A percentile compares a stretch with the other conserved stretches of the same genome.
Evolutionary conservation across 805 yeast species (phyloP).

Genomic region (Kazachstania psychrophila): DNA sequence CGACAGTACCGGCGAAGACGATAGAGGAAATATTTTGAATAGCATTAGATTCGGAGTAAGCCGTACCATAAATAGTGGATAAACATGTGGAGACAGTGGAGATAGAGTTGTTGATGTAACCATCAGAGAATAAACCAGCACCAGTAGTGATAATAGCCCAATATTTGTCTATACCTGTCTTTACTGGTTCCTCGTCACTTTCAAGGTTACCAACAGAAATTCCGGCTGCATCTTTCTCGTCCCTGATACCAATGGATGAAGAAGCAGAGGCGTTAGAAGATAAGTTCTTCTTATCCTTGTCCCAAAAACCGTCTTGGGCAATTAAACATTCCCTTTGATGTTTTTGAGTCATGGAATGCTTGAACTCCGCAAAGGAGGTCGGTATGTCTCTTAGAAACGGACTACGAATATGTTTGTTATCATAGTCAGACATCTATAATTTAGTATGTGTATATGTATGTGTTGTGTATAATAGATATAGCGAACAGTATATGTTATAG

Average conservation of each 20-base stretch:
- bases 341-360: not conserved
- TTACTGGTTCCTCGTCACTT: not conserved
- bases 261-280: not conserved
- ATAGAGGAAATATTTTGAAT: conserved; percentile 74
- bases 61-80: conserved; percentile 51
- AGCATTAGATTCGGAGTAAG: conserved; percentile 56
- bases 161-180: conserved; percentile 25
- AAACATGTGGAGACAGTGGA: conserved; percentile 70
- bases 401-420: not conserved
- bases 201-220: not conserved
- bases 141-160: conserved; percentile 80
- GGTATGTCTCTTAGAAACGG: conserved; percentile 1
- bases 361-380: not conserved
- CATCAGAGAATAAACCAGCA: conserved; percentile 89
- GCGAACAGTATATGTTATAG: too few species aligned
- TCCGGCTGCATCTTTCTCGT: not conserved
- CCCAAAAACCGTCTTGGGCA: not conserved
- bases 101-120: conserved; percentile 81
- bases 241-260: not conserved
- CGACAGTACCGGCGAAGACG: conserved; percentile 86
- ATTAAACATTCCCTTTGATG: not conserved
- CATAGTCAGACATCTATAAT: not conserved
- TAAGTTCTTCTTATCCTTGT: not conserved
- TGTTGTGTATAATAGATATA: too few species aligned
- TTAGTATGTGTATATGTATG: too few species aligned